Percentiles rank a stretch among this genome's conserved stretches.
These are phyloP conservation scores for Macaranga tanarius DNA, from an alignment of 441 rosid genomes.

Conservation along the genomic window DNA sequence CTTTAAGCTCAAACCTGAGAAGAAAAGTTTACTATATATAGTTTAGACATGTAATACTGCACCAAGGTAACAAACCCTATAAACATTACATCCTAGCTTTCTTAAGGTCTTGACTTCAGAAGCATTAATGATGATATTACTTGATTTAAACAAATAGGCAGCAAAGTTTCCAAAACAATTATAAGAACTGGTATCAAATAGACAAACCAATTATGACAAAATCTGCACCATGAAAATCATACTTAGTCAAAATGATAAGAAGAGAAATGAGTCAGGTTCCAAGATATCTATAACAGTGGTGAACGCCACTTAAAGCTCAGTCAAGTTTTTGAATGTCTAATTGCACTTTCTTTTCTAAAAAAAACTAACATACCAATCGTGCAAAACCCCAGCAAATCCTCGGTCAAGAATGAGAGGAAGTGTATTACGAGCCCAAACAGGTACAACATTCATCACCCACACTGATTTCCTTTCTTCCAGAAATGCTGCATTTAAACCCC, in stretches of 20 bases:
- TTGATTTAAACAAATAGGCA: neutral
- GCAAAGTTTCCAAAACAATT: neutral
- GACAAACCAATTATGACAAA: neutral
- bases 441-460: constrained; percentile 97
- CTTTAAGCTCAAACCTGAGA: too few relatives aligned
- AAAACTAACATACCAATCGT: constrained; percentile 71
- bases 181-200: neutral
- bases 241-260: neutral
- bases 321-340: constrained; percentile 5
- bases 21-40: too few relatives aligned
- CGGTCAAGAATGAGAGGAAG: constrained; percentile 86
- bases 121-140: neutral
- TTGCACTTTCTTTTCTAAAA: neutral
- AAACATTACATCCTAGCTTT: neutral
- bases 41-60: neutral
- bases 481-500: constrained; percentile 77
- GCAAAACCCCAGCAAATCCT: constrained; percentile 88
- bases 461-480: constrained; percentile 66
- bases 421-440: constrained; percentile 66
- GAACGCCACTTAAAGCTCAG: neutral
- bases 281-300: neutral
- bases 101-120: constrained; percentile 9
- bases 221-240: neutral
- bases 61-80: neutral
- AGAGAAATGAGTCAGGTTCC: neutral